Percentiles rank a stretch among this genome's conserved stretches.
phyloP scores from a whole-genome alignment of 768 basidiomycete genomes.

The Melanogaster broomeanus region DNA sequence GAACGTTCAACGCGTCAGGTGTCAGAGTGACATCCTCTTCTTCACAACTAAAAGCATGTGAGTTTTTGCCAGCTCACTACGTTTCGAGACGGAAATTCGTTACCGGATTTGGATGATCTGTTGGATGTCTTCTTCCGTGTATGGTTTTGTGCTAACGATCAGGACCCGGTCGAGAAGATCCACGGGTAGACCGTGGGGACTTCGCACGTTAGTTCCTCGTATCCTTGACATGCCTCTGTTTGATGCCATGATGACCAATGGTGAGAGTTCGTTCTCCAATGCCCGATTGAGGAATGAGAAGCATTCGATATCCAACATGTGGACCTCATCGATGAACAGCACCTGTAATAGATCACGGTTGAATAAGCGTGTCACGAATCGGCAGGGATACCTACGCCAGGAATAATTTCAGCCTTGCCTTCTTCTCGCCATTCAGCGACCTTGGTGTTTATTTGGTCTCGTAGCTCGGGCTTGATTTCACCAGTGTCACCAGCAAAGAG shows the following conservation, averaged over 20 bases:
- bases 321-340: slow-evolving; percentile 98
- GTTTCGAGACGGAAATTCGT: background rate
- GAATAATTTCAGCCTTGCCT: slow-evolving; percentile 97
- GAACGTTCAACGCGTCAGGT: slow-evolving; percentile 68
- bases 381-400: slow-evolving; percentile 64
- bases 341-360: slow-evolving; percentile 50
- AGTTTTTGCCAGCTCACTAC: slow-evolving; percentile 2
- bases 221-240: slow-evolving; percentile 95
- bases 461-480: slow-evolving; percentile 96
- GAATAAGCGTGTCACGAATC: background rate
- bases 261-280: slow-evolving; percentile 89
- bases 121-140: slow-evolving; percentile 78
- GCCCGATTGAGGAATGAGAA: slow-evolving; percentile 98
- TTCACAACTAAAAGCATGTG: slow-evolving; percentile 58
- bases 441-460: slow-evolving; percentile 95
- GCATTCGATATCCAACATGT: slow-evolving; percentile 99
- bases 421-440: slow-evolving; percentile 98
- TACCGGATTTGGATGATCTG: slow-evolving; percentile 94
- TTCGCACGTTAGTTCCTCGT: slow-evolving; percentile 91
- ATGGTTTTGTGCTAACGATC: slow-evolving; percentile 92
- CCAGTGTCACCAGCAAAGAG: slow-evolving; percentile 96
- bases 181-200: slow-evolving; percentile 92
- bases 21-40: slow-evolving; percentile 93
- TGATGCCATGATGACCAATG: slow-evolving; percentile 97
- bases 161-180: slow-evolving; percentile 94